Evolutionary conservation across 2,329 filamentous ascomycete genomes (phyloP), one percentile per base, ranked within the genome.

Genomic region (Pleoardoris graminearum): DNA sequence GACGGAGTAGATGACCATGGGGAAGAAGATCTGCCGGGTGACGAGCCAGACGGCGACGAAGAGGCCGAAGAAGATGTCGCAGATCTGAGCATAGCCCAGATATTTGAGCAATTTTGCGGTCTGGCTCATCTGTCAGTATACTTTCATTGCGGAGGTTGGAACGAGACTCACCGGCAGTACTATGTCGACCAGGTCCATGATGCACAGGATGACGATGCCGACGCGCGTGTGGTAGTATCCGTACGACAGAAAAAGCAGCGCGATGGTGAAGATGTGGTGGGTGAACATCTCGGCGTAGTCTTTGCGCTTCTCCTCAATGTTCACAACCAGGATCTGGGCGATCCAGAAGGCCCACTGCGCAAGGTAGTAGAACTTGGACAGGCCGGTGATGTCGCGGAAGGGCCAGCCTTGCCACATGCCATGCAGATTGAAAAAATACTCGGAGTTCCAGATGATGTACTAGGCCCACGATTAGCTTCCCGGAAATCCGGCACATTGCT

Each of bases 211-310:
- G 42, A 96, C 82, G 67, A 92, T 94, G 49, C 91, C 93, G 23
- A 96, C 90, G 41, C 89, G 88, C 51, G 88, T 95, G 69, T 91
- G 86, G 68, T 93, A 87, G 72, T 95, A 96, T 60, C 86, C 84
- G 72, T 97, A 97, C 59, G 89, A 93, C 27, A 86, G 82, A 51
- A 86, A 85, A 59, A 99, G 86, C 38, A 99, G 84, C 4, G 80
- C 79, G 66, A 87, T 90, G 17, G 94, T 99, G 70, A 97, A 86
- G 69, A 97, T 84, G 76, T 99, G 94, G 74, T 97, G 94, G 16
- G 85, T 87, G 62, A 97, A 85, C 94, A 97, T 97, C 75, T 97
- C 93, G 78, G 85, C 89, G 75, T 97, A 88, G 66, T 99, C 94
- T 77, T 97, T 97, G 67, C 94, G 85, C 60, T 89, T 85, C 76